A percentile compares a stretch with the other conserved stretches of the same genome.
phyloP scores from a whole-genome alignment of 371 early-diverging fungal genomes.

The Mucor mucedo region DNA sequence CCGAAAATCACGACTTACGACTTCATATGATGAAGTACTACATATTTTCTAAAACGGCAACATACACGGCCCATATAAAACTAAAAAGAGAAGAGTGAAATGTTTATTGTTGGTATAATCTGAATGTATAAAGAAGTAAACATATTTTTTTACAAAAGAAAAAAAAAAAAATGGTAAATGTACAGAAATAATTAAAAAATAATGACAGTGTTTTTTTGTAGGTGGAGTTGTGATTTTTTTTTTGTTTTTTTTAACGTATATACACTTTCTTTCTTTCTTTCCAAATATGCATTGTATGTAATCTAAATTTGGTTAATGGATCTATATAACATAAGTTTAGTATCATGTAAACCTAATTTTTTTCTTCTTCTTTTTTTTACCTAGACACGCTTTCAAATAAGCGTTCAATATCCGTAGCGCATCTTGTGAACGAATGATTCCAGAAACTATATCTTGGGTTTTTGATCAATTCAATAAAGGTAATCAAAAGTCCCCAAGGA shows the following conservation, averaged over 20 bases:
- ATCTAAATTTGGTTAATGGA: conserved; percentile 53
- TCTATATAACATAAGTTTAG: conserved; percentile 27
- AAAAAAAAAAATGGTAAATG: conserved; percentile 7
- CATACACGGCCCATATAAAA: background rate
- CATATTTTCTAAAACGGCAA: background rate
- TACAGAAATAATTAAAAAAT: conserved; percentile 5
- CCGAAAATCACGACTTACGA: background rate
- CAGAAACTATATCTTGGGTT: conserved; percentile 92
- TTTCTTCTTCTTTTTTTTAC: conserved; percentile 9
- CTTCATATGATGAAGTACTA: background rate
- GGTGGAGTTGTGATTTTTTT: background rate
- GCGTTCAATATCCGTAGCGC: conserved; percentile 76
- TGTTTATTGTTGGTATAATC: conserved; percentile 7
- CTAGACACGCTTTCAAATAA: conserved; percentile 77
- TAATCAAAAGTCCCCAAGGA: conserved; percentile 97
- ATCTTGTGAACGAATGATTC: conserved; percentile 79
- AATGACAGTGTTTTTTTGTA: background rate
- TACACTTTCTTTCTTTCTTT: background rate
- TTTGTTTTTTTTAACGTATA: background rate
- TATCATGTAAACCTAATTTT: background rate
- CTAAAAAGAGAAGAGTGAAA: background rate
- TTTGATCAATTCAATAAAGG: conserved; percentile 95
- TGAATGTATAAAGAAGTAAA: conserved; percentile 2
- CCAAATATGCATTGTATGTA: background rate
- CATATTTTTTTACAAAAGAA: conserved; percentile 7